Evolutionary conservation across 805 yeast genomes (phyloP), one percentile per base, ranked within the genome.

Genomic region (Teunomyces kruisii): DNA sequence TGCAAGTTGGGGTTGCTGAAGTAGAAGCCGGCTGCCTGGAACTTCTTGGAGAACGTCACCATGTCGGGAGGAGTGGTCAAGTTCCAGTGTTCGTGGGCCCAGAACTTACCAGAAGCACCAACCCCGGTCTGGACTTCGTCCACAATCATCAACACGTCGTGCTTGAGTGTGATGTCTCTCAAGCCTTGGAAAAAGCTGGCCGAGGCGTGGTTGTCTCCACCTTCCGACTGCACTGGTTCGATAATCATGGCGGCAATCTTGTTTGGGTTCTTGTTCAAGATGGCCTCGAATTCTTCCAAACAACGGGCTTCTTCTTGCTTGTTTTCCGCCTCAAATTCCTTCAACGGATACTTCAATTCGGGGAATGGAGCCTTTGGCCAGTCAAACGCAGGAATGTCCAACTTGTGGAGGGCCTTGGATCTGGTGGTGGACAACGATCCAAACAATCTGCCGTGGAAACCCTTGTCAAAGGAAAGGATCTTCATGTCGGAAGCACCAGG

Each of bases 41-140:
- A 80, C 61, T 83, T 83, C 66, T 83, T 83, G 43, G 86, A 81
- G 61, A 83, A 83, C 1, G 88, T 81, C 42, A 83, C 86, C 65
- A 83, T 72, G 62, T 83, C 88, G 26, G 84, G 84, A 14, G 84
- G 80, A 36, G 81, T 75, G 24, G 77, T 63, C 51, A 83, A 74
- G 51, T 79, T 74, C 62, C 84, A 84, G 58, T 81, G 83, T 61
- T 83, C 86, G 56, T 83, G 88, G 45, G 86, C 81, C 88, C 88
- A 83, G 62, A 83, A 69, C 56, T 80, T 79, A 51, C 88, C 88
- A 10, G 84, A 78, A 35, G 86, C 86, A 53, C 85, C 88, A 37
- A 83, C 85, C 53, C 88, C 88, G 12, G 88, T 82, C 65, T 83
- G 88, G 33, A 83, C 88, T 64, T 83, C 88, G 57, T 83, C 88